Percentiles rank a stretch among this genome's conserved stretches.
These are phyloP conservation scores for Emmonsia crescens DNA, from an alignment of 2,329 filamentous ascomycete genomes.

Conservation along the genomic window DNA sequence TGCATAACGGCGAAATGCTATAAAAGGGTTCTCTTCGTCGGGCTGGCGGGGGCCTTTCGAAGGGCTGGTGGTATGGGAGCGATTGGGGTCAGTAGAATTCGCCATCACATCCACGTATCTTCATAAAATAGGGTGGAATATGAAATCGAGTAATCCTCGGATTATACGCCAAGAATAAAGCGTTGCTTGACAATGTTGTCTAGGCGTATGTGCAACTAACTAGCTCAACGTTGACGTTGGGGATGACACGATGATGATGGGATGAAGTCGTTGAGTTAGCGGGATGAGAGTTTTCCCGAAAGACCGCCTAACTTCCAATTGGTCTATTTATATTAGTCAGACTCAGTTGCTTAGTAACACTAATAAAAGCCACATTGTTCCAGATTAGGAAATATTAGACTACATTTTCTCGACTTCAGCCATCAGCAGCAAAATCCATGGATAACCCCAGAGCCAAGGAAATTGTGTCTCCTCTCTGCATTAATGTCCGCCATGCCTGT, in stretches of 20 bases:
- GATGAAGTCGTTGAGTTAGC: not conserved
- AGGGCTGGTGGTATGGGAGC: not conserved
- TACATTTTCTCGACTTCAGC: not conserved
- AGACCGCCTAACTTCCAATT: not conserved
- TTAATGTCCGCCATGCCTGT: not conserved
- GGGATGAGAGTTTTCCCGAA: not conserved
- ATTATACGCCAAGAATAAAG: not conserved
- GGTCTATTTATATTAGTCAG: not conserved
- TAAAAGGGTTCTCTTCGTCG: constrained; percentile 43
- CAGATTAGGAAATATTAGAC: constrained; percentile 3
- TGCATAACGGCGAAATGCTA: constrained; percentile 50
- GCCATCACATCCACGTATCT: not conserved
- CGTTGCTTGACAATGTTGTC: not conserved
- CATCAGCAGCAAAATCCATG: not conserved
- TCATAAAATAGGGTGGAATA: not conserved
- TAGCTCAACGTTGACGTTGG: not conserved
- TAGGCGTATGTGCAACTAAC: not conserved
- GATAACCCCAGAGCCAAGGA: not conserved
- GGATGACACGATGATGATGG: no score
- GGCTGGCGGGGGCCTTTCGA: not conserved
- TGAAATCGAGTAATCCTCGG: not conserved
- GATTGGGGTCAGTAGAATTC: not conserved
- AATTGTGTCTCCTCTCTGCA: not conserved
- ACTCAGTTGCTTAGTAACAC: not conserved
- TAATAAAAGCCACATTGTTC: not conserved